Evolutionary conservation across 345 rosid genomes (phyloP), one percentile per base, ranked within the genome.

Genomic region (Aethionema arabicum): DNA sequence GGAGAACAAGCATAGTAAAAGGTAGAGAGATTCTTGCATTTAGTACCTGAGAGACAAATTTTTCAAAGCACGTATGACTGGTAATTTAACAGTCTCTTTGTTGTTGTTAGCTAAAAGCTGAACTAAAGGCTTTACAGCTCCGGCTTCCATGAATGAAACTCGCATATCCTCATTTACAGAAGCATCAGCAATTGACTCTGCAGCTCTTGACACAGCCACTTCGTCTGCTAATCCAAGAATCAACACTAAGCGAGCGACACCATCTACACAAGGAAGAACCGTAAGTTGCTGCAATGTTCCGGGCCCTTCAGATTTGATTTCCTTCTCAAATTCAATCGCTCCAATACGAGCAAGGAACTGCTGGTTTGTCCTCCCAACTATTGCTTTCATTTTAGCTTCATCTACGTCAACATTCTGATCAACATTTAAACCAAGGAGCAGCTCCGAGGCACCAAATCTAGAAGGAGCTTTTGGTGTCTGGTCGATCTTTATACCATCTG

Each of bases 341-440:
- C 96, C 92, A 63, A 81, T 67, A 61, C 98, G 86, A 31, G 85
- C 96, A 64, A 91, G 98, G 74, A 83, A 84, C 32, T 83, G 92
- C 68, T 91, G 98, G 37, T 72, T 82, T 40, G 90, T 66, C 56
- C 81, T 78, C 70, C 90, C 91, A 79, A 86, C 75, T 48, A 85
- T 77, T 27, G 96, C 96, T 60, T 84, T 84, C 78, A 67, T 67
- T 64, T 86, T 83, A 59, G 85, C 88, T 74, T 84, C 88, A 30
- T 85, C 90, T 2, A 91, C 70, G 6, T 59, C 70, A 8, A 69
- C 61, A 13, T 73, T 72, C 70, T 77, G 56, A 42, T 73, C 85
- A 74, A 75, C 70, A 61, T 76, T 69, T 46, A 86, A 72, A 42
- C 98, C 96, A 8, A 83, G 88, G 33, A 85, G 90, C 52, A 86